Percentiles rank a stretch among this genome's conserved stretches.
phyloP scores from a whole-genome alignment of 257 asterid species.

The Primulina tabacum region DNA sequence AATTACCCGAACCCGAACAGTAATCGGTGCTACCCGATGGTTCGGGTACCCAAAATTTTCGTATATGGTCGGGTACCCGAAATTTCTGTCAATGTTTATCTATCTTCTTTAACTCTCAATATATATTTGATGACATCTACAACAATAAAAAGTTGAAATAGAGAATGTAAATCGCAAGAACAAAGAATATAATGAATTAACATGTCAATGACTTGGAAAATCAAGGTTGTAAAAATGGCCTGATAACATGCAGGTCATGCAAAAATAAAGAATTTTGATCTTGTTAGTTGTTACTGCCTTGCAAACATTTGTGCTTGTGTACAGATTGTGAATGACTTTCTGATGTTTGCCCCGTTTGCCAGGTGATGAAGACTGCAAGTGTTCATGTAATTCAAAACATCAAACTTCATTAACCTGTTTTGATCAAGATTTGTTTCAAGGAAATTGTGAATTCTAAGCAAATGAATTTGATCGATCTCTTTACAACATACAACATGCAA shows the following conservation, averaged over 20 bases:
- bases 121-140: too few relatives aligned
- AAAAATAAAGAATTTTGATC: conserved; percentile 32
- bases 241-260: conserved; percentile 48
- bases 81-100: too few relatives aligned
- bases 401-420: background rate
- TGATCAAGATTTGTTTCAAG: too few relatives aligned
- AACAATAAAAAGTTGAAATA: too few relatives aligned
- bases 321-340: conserved; percentile 56
- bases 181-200: too few relatives aligned
- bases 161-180: too few relatives aligned
- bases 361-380: conserved; percentile 66
- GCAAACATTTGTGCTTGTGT: conserved; percentile 71
- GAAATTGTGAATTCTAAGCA: too few relatives aligned
- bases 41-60: too few relatives aligned
- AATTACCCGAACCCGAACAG: too few relatives aligned
- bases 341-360: conserved; percentile 60
- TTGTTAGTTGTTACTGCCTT: conserved; percentile 65
- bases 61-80: too few relatives aligned
- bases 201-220: background rate
- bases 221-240: conserved; percentile 3
- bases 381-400: conserved; percentile 46
- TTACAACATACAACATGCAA: background rate
- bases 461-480: background rate
- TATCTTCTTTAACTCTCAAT: too few relatives aligned
- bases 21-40: too few relatives aligned